Evolutionary conservation across 2,329 filamentous ascomycete genomes (phyloP), one percentile per base, ranked within the genome.

Genomic region (Drechslera avenae): DNA sequence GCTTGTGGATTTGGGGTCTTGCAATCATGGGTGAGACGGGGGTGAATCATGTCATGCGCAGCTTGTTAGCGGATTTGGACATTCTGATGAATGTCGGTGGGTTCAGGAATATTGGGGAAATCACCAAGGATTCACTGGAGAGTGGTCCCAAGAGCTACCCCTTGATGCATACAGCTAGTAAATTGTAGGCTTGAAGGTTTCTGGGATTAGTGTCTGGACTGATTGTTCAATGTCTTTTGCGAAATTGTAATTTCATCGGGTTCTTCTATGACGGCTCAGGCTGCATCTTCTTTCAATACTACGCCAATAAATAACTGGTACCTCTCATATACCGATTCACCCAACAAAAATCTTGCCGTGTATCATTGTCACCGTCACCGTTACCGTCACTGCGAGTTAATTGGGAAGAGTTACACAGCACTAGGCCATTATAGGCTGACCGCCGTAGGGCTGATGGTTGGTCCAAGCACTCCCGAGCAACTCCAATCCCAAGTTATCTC

Each of bases 41-140:
- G 1, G 83, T 86, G 1, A 70, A 81, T 1, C 84, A 86, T 70
- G 82, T 86, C 6, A 80, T 86, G 77, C 83, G 82, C 70, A 76
- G 76, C n/a, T 64, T 87, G 19, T 67, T 87, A 42, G 83, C 82
- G 0, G 84, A 87, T 46, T 77, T 86, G 28, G 83, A 87, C 64
- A 85, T 86, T 35, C 52, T 85, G 50, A 81, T 87, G 78, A 83
- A 81, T 40, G 80, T 84, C 2, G 80, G 77, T 14, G 83, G 84
- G 0, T 82, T 80, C 53, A 78, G 79, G 39, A 78, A 73, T 32
- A 67, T 86, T 2, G 72, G 74, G 1, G 78, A 84, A 46, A 82
- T 86, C 48, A 75, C 81, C 39, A 70, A 74, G 21, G 62, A 54
- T 9, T 63, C 68, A 36, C 32, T 75, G 35, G 65, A 71, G 26